These are phyloP conservation scores for Coccomyxa sp. DNA, from an alignment of 139 green algal genomes.

Conservation along the genomic window DNA sequence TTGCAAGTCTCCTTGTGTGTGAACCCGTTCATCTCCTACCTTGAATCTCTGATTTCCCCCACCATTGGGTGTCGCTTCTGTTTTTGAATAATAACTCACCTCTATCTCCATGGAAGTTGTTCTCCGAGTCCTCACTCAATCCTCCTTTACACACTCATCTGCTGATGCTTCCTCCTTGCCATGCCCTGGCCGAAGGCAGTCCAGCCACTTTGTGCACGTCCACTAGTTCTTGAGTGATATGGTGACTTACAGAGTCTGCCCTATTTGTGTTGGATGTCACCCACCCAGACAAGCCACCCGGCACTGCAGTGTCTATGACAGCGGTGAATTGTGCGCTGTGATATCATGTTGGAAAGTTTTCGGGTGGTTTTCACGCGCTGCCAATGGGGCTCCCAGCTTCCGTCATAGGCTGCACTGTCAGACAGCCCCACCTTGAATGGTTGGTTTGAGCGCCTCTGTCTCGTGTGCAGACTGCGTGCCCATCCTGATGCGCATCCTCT, in stretches of 20 bases:
- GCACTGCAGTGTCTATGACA: background rate
- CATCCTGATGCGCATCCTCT: background rate
- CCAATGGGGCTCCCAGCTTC: background rate
- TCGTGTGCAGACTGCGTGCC: background rate
- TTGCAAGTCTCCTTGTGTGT: no score
- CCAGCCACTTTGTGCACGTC: no score
- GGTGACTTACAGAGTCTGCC: no score
- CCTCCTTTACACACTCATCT: background rate
- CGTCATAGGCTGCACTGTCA: background rate
- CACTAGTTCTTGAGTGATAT: no score
- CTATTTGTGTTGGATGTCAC: no score
- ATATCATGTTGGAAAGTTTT: background rate
- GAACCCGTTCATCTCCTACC: no score
- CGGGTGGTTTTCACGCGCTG: no score
- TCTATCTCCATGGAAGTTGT: background rate
- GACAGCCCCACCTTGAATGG: background rate
- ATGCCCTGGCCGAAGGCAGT: no score
- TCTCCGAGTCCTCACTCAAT: background rate
- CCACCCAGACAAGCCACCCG: no score
- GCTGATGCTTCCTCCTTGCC: background rate
- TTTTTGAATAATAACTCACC: no score
- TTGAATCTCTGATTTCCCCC: no score
- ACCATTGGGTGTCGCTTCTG: no score
- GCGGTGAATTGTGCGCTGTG: background rate
- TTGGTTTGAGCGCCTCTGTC: background rate